Base-by-base conservation (phyloP, 805 yeast species). In the Hanseniaspora valbyensis region DNA sequence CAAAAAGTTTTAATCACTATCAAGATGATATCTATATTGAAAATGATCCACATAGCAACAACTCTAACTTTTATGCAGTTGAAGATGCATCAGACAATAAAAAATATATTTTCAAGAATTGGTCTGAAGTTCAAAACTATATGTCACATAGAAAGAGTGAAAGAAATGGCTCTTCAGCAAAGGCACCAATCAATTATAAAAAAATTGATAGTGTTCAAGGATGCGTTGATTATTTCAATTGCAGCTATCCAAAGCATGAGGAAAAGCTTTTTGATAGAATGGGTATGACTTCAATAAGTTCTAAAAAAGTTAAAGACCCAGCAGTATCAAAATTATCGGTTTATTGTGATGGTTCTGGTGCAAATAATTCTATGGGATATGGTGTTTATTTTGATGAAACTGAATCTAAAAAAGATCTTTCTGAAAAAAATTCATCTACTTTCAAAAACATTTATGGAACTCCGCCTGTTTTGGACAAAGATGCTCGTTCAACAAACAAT, bases 321-420 rank as follows among this genome's bases (percentile, higher is more conserved):
- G 16, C 3, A 4, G 16, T 22, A 8, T 12, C 21, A 21, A 19
- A 14, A 52, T 37, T 54, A 9, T 55, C 54, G 22, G 64, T 86
- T 0, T 88, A 75, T 58, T 80, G 86, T 19, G 96, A 88, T 63
- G 96, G 96, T 0, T 83, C 95, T 0, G 70, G 80, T 0, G 66
- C 79, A 9, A 72, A 75, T 4, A 81, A 82, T 57, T 88, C 87
- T 0, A 66, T 59, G 0, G 96, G 96, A 0, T 78, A 75, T 58
- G 96, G 95, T 22, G 83, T 83, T 0, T 86, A 67, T 61, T 85
- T 73, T 61, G 89, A 87, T 0, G 66, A 63, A n/a, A 4, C 16
- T 32, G 82, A 80, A 57, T 53, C 70, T 2, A 54, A 50, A 21
- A 43, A 45, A 63, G 82, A 41, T 83, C 83, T 60, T 66, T 70